Evolutionary conservation across 164 flowering plant genomes (phyloP).

Genomic region (Chimonanthus salicifolius): DNA sequence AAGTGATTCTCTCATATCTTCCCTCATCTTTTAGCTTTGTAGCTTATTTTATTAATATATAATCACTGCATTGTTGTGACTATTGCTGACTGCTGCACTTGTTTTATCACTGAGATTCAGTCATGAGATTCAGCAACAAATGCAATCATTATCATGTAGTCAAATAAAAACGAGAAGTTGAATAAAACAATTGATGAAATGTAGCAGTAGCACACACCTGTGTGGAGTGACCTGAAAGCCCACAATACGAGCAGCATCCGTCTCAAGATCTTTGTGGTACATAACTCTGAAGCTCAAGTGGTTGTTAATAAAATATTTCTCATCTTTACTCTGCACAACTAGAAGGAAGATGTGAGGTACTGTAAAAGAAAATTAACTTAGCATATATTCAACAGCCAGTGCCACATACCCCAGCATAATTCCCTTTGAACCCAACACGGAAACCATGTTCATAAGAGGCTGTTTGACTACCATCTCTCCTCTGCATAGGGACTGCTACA

Average conservation of each 20-base stretch:
- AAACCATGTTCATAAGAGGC: conserved; percentile 78
- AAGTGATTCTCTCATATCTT: not conserved
- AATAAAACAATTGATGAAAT: not conserved
- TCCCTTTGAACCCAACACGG: conserved; percentile 71
- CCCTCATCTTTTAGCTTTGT: not conserved
- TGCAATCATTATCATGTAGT: not conserved
- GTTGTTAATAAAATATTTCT: conserved; percentile 52
- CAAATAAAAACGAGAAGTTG: not conserved
- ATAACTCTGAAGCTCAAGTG: conserved; percentile 61
- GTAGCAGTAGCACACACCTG: conserved; percentile 25
- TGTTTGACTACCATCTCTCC: conserved; percentile 66
- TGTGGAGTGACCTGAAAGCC: conserved; percentile 59
- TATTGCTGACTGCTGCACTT: not conserved
- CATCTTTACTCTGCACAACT: conserved; percentile 42
- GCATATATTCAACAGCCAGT: not conserved
- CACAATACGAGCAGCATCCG: conserved; percentile 56
- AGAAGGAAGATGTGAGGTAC: conserved; percentile 1
- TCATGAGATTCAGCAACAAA: not conserved
- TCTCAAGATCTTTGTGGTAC: conserved; percentile 52
- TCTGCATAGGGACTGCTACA: conserved; percentile 75
- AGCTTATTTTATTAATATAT: no score
- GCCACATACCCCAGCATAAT: conserved; percentile 40
- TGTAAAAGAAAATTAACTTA: not conserved
- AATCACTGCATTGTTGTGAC: no score
- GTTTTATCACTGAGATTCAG: not conserved